Conservation (phyloP, 2,329 filamentous ascomycete species). For the Stachybotrys chartarum region DNA sequence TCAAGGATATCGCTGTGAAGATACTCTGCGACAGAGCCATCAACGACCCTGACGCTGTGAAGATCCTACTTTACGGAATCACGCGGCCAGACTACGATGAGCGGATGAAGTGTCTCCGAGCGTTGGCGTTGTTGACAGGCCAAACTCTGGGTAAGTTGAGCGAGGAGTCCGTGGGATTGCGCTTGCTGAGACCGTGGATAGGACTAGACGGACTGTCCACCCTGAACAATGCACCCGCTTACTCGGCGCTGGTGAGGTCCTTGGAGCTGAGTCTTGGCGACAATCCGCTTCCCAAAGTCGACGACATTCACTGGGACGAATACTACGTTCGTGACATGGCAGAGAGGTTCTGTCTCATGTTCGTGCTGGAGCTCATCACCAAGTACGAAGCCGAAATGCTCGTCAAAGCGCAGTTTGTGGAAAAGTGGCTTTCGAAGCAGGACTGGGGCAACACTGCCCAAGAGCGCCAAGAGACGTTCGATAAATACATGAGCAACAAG, state of each 20-base stretch:
- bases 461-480: conserved; percentile 47
- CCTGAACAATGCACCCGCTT: conserved; percentile 43
- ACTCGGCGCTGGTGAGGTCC: conserved; percentile 52
- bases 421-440: conserved; percentile 68
- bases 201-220: conserved; percentile 32
- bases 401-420: conserved; percentile 57
- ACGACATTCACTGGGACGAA: conserved; percentile 53
- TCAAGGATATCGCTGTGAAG: conserved; percentile 60
- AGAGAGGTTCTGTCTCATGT: conserved; percentile 53
- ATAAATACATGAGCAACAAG: conserved; percentile 39
- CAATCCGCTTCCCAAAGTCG: conserved; percentile 40
- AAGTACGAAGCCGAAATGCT: conserved; percentile 51
- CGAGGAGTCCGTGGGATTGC: not conserved
- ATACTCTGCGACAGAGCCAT: conserved; percentile 50
- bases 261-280: conserved; percentile 49
- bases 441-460: conserved; percentile 54
- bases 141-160: conserved; percentile 23
- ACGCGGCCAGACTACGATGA: conserved; percentile 52
- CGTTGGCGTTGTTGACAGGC: conserved; percentile 46
- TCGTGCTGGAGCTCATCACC: conserved; percentile 51
- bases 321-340: conserved; percentile 54
- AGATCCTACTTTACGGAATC: conserved; percentile 49
- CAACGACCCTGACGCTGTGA: conserved; percentile 47
- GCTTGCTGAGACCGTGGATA: conserved; percentile 15
- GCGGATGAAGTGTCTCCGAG: conserved; percentile 48